A percentile compares a stretch with the other conserved stretches of the same genome.
These are phyloP conservation scores for Mitragyna speciosa DNA, from an alignment of 257 asterid genomes.

Conservation along the genomic window DNA sequence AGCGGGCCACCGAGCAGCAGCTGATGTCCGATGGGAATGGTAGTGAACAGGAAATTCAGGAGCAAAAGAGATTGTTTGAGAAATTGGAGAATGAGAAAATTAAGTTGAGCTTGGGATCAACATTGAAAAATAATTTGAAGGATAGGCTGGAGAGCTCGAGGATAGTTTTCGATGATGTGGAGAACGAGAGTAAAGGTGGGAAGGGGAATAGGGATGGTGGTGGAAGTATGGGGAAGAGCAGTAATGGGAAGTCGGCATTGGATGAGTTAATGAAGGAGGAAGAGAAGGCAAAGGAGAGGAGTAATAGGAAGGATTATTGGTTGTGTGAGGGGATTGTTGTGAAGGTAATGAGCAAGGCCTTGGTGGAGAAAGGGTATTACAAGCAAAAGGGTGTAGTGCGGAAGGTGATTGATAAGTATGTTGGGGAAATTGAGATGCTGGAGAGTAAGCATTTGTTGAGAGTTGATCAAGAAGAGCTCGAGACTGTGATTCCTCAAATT, in stretches of 20 bases:
- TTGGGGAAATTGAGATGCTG: conserved; percentile 91
- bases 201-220: conserved; percentile 38
- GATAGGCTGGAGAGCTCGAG: conserved; percentile 50
- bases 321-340: conserved; percentile 78
- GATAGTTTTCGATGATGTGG: conserved; percentile 54
- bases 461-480: conserved; percentile 92
- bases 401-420: conserved; percentile 75
- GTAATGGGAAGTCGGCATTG: conserved; percentile 43
- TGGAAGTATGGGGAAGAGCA: conserved; percentile 25
- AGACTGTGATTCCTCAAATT: conserved; percentile 92
- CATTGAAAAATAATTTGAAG: conserved; percentile 37
- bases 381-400: conserved; percentile 84
- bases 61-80: conserved; percentile 38
- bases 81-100: conserved; percentile 65
- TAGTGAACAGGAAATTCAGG: conserved; percentile 31
- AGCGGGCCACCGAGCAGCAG: conserved; percentile 63
- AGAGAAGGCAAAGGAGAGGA: conserved; percentile 76
- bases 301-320: conserved; percentile 92
- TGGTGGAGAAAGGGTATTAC: conserved; percentile 77
- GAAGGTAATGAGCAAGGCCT: conserved; percentile 86
- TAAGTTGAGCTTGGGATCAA: conserved; percentile 55
- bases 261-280: conserved; percentile 87
- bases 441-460: conserved; percentile 83
- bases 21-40: conserved; percentile 32
- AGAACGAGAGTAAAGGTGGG: conserved; percentile 40